Conservation (phyloP, 2,329 filamentous ascomycete genomes). For the Epicoccum sorghinum region DNA sequence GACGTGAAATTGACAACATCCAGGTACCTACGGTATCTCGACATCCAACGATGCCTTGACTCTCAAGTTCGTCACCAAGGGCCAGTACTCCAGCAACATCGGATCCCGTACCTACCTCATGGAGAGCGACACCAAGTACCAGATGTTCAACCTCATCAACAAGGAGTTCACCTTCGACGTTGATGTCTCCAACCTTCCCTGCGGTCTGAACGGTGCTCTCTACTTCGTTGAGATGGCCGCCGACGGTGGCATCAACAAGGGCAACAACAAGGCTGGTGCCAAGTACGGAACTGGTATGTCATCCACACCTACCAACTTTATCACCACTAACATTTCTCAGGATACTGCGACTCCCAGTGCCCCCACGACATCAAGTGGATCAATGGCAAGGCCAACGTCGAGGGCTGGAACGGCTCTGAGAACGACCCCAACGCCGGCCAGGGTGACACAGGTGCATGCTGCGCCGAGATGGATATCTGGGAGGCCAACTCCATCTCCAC, state of each 20-base stretch:
- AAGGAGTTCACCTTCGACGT: slow-evolving; percentile 53
- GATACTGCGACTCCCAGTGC: slow-evolving; percentile 49
- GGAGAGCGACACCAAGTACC: slow-evolving; percentile 49
- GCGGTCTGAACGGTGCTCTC: slow-evolving; percentile 68
- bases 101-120: slow-evolving; percentile 53
- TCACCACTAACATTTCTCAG: slow-evolving; percentile 9
- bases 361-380: slow-evolving; percentile 60
- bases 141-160: slow-evolving; percentile 51
- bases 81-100: slow-evolving; percentile 50
- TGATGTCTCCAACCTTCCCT: slow-evolving; percentile 66
- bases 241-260: slow-evolving; percentile 52
- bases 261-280: slow-evolving; percentile 59
- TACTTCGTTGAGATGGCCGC: slow-evolving; percentile 65
- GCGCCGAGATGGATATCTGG: slow-evolving; percentile 73
- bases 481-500: slow-evolving; percentile 71
- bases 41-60: slow-evolving; percentile 59
- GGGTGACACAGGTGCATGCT: slow-evolving; percentile 66
- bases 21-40: slow-evolving; percentile 56
- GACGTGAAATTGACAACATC: background rate
- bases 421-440: slow-evolving; percentile 62
- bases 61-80: slow-evolving; percentile 64
- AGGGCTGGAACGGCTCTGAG: slow-evolving; percentile 58
- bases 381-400: slow-evolving; percentile 61
- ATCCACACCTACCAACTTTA: background rate
- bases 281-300: slow-evolving; percentile 64